phyloP scores from a whole-genome alignment of 495 filamentous ascomycete species.

The Xylaria intraflava region DNA sequence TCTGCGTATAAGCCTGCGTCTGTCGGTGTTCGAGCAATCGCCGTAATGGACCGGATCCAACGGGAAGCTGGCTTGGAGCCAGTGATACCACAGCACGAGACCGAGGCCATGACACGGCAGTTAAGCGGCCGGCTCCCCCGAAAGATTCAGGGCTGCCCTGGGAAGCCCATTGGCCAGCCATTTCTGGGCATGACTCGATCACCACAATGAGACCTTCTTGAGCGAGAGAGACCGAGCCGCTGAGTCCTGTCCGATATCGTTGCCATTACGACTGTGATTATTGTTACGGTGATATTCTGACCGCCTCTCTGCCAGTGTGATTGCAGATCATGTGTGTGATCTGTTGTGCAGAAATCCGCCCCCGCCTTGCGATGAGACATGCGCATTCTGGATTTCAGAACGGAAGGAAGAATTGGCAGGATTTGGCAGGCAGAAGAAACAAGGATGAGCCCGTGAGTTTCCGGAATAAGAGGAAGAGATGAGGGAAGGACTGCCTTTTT shows the following conservation, averaged over 20 bases:
- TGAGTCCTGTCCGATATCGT: slow-evolving; percentile 11
- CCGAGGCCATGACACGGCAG: slow-evolving; percentile 22
- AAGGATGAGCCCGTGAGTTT: not conserved
- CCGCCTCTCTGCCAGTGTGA: slow-evolving; percentile 12
- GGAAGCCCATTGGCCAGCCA: slow-evolving; percentile 25
- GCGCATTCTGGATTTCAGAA: not conserved
- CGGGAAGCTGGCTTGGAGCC: slow-evolving; percentile 30
- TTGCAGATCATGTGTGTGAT: slow-evolving; percentile 12
- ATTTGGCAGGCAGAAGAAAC: not conserved
- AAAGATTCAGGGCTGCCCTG: slow-evolving; percentile 1
- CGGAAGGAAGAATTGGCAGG: not conserved
- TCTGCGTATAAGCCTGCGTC: no score
- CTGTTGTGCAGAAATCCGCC: slow-evolving; percentile 7
- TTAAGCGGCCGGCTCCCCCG: slow-evolving; percentile 18
- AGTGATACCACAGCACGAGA: slow-evolving; percentile 23
- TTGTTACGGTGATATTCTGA: not conserved
- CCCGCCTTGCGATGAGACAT: slow-evolving; percentile 7
- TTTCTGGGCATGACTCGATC: slow-evolving; percentile 22
- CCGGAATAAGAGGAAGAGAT: not conserved
- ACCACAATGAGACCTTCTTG: slow-evolving; percentile 24
- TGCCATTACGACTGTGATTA: not conserved
- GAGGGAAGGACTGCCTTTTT: not conserved
- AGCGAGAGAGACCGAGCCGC: slow-evolving; percentile 21
- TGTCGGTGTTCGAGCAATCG: slow-evolving; percentile 15
- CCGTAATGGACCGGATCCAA: slow-evolving; percentile 25